Conservation (phyloP, 2,329 filamentous ascomycete species). For the Orbilia javanica region DNA sequence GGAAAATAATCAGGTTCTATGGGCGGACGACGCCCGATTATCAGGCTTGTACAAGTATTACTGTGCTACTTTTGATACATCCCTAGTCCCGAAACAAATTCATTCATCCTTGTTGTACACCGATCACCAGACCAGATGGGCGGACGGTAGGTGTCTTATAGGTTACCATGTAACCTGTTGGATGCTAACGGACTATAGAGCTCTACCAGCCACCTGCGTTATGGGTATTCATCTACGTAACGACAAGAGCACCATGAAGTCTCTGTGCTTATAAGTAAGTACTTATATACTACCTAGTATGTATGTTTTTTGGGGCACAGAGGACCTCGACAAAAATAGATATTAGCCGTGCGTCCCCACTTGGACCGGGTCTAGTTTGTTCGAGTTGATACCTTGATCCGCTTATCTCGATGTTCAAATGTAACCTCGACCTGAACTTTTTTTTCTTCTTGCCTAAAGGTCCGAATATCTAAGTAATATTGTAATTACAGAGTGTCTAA, state of each 20-base stretch:
- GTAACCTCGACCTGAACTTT: conserved; percentile 28
- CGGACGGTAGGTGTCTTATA: background rate
- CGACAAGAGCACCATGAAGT: too few relatives aligned
- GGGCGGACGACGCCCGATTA: background rate
- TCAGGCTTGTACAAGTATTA: background rate
- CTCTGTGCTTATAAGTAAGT: background rate
- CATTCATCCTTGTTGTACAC: conserved; percentile 6
- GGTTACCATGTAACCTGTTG: conserved; percentile 10
- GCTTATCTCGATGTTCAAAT: conserved; percentile 26
- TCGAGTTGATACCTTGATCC: background rate
- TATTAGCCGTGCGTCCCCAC: conserved; percentile 8
- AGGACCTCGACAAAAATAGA: conserved; percentile 29
- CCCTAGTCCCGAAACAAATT: conserved; percentile 7
- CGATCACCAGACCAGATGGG: conserved; percentile 4
- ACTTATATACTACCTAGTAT: too few relatives aligned
- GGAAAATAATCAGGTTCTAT: background rate
- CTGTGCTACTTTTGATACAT: background rate
- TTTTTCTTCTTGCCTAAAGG: background rate
- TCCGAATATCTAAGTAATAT: too few relatives aligned
- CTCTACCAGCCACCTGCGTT: conserved; percentile 12
- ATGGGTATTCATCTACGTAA: background rate
- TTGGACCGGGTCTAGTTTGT: background rate
- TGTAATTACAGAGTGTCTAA: too few relatives aligned
- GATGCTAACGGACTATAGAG: background rate
- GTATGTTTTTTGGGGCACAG: background rate